Evolutionary conservation across 2,329 filamentous ascomycete genomes (phyloP).

Genomic region (Aurifilum marmelostoma): DNA sequence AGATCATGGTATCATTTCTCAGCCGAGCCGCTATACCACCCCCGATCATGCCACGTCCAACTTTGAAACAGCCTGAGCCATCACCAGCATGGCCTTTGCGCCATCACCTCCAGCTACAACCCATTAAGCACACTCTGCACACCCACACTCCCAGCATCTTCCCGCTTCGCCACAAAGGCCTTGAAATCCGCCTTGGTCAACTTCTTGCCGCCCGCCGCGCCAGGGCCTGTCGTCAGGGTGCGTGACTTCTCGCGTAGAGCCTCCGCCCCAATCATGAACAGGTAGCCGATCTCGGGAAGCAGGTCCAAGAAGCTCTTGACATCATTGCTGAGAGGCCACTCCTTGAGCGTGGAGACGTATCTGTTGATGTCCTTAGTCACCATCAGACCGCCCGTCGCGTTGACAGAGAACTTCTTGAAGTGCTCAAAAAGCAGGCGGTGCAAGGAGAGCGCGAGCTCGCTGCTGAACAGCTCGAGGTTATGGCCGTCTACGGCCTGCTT

Average conservation of each 20-base stretch:
- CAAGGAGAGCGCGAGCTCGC: conserved; percentile 80
- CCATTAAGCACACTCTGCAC: conserved; percentile 81
- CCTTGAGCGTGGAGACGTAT: conserved; percentile 83
- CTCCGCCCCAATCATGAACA: conserved; percentile 91
- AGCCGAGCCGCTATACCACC: conserved; percentile 1
- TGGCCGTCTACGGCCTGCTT: conserved; percentile 75
- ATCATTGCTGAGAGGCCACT: conserved; percentile 76
- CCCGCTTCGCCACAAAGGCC: conserved; percentile 81
- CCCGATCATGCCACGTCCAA: neutral
- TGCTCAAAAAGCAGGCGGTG: conserved; percentile 84
- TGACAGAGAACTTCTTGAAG: conserved; percentile 92
- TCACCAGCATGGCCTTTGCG: neutral
- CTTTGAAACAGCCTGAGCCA: no score
- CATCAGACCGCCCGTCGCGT: conserved; percentile 90
- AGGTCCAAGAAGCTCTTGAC: conserved; percentile 76
- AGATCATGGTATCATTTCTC: conserved; percentile 29
- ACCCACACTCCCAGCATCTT: conserved; percentile 79
- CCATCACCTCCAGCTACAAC: conserved; percentile 46
- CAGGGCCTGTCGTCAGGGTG: conserved; percentile 52
- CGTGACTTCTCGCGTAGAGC: conserved; percentile 72
- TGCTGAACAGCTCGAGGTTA: conserved; percentile 81
- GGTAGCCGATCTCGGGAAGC: conserved; percentile 87
- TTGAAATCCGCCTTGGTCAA: conserved; percentile 73
- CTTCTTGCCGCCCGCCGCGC: conserved; percentile 51
- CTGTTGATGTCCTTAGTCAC: conserved; percentile 95